These are phyloP conservation scores for Cyberlindnera xishuangbannaensis DNA, from an alignment of 805 yeast species.

Conservation along the genomic window DNA sequence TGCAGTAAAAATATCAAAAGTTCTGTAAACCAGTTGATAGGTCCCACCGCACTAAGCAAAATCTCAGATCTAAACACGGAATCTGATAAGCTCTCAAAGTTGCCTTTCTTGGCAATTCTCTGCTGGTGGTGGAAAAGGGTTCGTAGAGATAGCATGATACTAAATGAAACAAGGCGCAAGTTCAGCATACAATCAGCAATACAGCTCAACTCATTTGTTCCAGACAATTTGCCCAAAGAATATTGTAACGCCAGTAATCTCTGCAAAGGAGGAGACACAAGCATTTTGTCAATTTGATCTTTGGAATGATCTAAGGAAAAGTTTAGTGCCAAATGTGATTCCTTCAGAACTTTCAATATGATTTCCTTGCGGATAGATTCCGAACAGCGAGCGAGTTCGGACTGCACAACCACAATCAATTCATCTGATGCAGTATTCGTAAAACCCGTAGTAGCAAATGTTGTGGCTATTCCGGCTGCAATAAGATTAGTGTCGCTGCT, in stretches of 20 bases:
- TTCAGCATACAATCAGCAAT: conserved; percentile 53
- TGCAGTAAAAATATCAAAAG: conserved; percentile 67
- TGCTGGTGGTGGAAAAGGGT: conserved; percentile 60
- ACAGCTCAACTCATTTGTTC: conserved; percentile 15
- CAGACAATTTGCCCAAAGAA: conserved; percentile 45
- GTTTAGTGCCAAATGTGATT: conserved; percentile 70
- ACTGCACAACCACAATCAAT: conserved; percentile 49
- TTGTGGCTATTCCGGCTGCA: conserved; percentile 56
- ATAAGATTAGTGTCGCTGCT: conserved; percentile 25
- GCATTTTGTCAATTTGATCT: conserved; percentile 70
- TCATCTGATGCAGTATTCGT: conserved; percentile 66
- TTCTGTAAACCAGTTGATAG: conserved; percentile 82
- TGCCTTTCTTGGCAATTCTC: conserved; percentile 45
- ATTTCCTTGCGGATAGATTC: conserved; percentile 28
- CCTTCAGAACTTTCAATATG: conserved; percentile 44
- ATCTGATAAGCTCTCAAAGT: conserved; percentile 38
- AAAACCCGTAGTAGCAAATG: conserved; percentile 69
- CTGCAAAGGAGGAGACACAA: conserved; percentile 75
- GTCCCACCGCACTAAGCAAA: conserved; percentile 63
- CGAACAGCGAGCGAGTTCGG: conserved; percentile 33
- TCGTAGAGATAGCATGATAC: conserved; percentile 56
- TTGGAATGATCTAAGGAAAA: conserved; percentile 63
- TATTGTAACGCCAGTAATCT: conserved; percentile 65
- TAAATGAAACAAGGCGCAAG: conserved; percentile 65
- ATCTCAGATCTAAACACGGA: conserved; percentile 57